phyloP scores from a whole-genome alignment of 2,329 filamentous ascomycete species.

The Alternaria metachromatica region DNA sequence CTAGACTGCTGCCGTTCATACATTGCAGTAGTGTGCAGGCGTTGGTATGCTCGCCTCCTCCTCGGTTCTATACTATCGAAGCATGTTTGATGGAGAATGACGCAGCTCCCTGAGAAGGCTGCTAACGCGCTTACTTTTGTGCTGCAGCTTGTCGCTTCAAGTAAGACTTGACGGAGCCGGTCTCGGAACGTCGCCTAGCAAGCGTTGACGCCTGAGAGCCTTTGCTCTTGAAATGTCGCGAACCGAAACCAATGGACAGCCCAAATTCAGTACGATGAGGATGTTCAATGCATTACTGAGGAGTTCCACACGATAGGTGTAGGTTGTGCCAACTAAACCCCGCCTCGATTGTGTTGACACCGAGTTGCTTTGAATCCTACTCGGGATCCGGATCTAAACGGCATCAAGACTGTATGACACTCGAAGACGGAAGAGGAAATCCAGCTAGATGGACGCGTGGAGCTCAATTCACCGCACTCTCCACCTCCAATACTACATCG shows the following conservation, averaged over 20 bases:
- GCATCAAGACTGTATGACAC: background rate
- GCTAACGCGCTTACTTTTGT: background rate
- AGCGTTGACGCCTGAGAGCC: background rate
- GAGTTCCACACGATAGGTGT: background rate
- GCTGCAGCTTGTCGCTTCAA: background rate
- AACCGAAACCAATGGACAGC: background rate
- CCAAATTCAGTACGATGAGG: background rate
- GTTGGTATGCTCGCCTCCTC: background rate
- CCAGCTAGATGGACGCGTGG: background rate
- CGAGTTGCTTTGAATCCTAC: background rate
- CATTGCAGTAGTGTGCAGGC: background rate
- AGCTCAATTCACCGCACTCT: background rate
- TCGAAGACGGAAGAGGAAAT: background rate
- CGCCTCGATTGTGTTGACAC: background rate
- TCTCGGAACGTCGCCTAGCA: background rate
- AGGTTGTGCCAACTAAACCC: background rate
- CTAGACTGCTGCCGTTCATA: background rate
- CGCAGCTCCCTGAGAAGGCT: background rate
- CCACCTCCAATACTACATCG: background rate
- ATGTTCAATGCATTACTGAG: background rate
- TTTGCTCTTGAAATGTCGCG: constrained; percentile 1
- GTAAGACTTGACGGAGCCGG: background rate
- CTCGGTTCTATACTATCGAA: background rate
- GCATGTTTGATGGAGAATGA: background rate
- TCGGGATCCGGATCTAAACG: background rate